Conservation (phyloP, 306 rosid genomes). For the Malus fusca region DNA sequence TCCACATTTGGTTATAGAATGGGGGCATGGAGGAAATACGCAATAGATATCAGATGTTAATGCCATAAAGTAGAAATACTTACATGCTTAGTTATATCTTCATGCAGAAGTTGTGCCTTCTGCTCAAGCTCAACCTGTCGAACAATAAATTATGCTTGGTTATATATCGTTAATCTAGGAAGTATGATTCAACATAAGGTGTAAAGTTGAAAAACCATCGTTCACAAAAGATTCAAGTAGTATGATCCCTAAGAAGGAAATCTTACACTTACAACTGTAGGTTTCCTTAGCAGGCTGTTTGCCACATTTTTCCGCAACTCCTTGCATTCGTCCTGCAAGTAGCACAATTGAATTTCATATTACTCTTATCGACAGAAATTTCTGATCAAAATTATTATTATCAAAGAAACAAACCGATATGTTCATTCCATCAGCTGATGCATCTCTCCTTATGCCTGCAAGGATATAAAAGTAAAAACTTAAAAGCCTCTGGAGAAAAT, state of each 20-base stretch:
- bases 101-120: slow-evolving; percentile 52
- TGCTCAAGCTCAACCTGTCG: slow-evolving; percentile 58
- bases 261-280: slow-evolving; percentile 52
- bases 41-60: background rate
- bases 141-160: background rate
- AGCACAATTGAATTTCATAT: background rate
- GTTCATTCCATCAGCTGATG: background rate
- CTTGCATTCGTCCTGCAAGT: slow-evolving; percentile 57
- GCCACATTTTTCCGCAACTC: slow-evolving; percentile 46
- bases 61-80: background rate
- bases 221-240: background rate
- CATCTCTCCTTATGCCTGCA: slow-evolving; percentile 35
- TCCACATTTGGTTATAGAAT: background rate
- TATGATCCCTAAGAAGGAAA: background rate
- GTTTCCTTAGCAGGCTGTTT: slow-evolving; percentile 30
- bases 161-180: too few species aligned
- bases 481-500: background rate
- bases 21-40: background rate
- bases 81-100: slow-evolving; percentile 65
- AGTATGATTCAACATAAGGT: too few species aligned
- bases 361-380: too few species aligned
- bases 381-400: background rate
- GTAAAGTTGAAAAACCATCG: background rate
- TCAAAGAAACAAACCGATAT: background rate
- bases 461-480: slow-evolving; percentile 6